phyloP scores from a whole-genome alignment of 177 flowering plant genomes.

The Tripterygium wilfordii region DNA sequence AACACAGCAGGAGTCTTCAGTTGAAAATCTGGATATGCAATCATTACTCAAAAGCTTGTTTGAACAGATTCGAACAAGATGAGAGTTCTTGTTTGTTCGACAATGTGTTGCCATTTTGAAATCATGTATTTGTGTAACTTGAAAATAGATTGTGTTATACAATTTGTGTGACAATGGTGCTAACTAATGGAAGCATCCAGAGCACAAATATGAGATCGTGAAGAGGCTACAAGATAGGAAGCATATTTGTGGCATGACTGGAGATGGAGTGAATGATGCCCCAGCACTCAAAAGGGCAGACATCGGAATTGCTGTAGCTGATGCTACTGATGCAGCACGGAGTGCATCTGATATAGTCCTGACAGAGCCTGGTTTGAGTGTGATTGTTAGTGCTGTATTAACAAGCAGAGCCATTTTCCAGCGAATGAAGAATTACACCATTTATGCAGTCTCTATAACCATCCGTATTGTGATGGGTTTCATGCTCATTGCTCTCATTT shows the following conservation, averaged over 20 bases:
- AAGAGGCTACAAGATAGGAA: slow-evolving; percentile 7
- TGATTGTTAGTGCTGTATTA: slow-evolving; percentile 5
- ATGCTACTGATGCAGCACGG: slow-evolving; percentile 5
- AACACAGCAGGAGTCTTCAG: too few relatives aligned
- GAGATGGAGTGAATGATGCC: slow-evolving; percentile 7
- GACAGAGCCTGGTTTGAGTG: slow-evolving; percentile 6
- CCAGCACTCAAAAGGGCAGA: slow-evolving; percentile 8
- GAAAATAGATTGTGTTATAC: too few relatives aligned
- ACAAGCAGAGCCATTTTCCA: slow-evolving; percentile 10
- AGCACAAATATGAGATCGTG: slow-evolving; percentile 7
- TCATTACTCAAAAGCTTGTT: too few relatives aligned
- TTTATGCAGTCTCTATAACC: slow-evolving; percentile 36
- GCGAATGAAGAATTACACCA: slow-evolving; percentile 8
- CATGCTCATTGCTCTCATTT: slow-evolving; percentile 45
- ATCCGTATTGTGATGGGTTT: slow-evolving; percentile 54
- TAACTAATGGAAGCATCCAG: not conserved
- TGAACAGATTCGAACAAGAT: too few relatives aligned
- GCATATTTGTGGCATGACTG: slow-evolving; percentile 8
- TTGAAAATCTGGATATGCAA: too few relatives aligned
- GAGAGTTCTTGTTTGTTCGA: too few relatives aligned
- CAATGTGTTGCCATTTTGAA: too few relatives aligned
- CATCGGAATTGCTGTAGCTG: slow-evolving; percentile 9
- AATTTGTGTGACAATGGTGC: not conserved
- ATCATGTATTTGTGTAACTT: too few relatives aligned
- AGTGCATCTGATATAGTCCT: slow-evolving; percentile 5